A percentile compares a stretch with the other conserved stretches of the same genome.
phyloP scores from a whole-genome alignment of 2,329 filamentous ascomycete genomes.

The Ophiocordyceps camponoti-floridani region DNA sequence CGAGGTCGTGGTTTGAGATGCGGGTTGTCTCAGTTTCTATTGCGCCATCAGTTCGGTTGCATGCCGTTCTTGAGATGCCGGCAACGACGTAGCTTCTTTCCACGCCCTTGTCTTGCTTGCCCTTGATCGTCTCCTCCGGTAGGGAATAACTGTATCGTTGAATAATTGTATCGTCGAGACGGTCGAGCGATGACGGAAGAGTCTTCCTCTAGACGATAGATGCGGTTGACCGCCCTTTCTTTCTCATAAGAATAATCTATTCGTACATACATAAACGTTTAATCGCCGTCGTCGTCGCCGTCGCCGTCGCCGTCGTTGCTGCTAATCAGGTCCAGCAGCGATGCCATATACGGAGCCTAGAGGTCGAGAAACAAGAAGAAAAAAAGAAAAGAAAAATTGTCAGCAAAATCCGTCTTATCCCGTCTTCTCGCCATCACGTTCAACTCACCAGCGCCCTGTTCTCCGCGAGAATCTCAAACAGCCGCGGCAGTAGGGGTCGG shows the following conservation, averaged over 20 bases:
- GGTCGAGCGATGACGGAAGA: too few species aligned
- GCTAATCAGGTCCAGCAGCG: constrained; percentile 19
- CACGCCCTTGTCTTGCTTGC: neutral
- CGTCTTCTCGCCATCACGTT: constrained; percentile 7
- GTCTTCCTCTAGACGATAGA: too few species aligned
- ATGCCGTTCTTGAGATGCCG: too few species aligned
- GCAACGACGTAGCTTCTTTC: neutral
- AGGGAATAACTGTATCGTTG: too few species aligned
- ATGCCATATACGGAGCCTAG: constrained; percentile 22
- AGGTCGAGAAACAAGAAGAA: neutral
- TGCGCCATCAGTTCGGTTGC: too few species aligned
- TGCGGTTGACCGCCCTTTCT: too few species aligned
- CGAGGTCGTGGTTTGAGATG: too few species aligned
- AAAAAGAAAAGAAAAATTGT: neutral
- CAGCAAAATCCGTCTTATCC: constrained; percentile 4
- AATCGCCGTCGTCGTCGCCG: neutral
- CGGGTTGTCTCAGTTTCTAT: too few species aligned
- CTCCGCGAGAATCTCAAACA: constrained; percentile 54
- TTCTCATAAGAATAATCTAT: too few species aligned
- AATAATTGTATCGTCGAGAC: too few species aligned
- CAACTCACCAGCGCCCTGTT: constrained; percentile 37
- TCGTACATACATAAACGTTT: too few species aligned
- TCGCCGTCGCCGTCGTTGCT: constrained; percentile 10
- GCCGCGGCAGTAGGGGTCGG: constrained; percentile 41
- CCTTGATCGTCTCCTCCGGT: neutral